phyloP scores from a whole-genome alignment of 2,329 filamentous ascomycete species.

The Scedosporium dehoogii region DNA sequence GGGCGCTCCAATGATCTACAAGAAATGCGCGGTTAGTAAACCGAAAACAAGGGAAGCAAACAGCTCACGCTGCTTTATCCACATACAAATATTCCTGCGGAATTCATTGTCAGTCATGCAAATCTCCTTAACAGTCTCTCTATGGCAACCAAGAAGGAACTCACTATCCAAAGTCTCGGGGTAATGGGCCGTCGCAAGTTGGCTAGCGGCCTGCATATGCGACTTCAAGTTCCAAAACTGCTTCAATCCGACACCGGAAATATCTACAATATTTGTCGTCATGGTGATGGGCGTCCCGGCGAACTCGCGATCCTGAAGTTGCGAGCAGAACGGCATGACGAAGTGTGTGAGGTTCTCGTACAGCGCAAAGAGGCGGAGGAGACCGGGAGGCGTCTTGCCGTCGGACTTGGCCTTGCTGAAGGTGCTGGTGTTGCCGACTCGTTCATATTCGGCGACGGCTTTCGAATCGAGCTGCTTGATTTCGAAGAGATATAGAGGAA shows the following conservation, averaged over 20 bases:
- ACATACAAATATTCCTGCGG: constrained; percentile 10
- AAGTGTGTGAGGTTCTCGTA: constrained; percentile 91
- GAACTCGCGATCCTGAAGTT: constrained; percentile 60
- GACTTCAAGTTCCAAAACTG: constrained; percentile 93
- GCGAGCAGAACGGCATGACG: constrained; percentile 73
- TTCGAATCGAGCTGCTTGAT: constrained; percentile 76
- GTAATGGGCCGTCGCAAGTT: constrained; percentile 85
- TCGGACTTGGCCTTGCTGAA: constrained; percentile 53
- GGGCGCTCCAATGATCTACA: constrained; percentile 71
- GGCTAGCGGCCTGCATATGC: constrained; percentile 89
- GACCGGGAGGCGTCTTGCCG: constrained; percentile 59
- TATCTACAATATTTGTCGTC: constrained; percentile 91
- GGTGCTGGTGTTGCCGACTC: constrained; percentile 43
- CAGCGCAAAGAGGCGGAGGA: constrained; percentile 79
- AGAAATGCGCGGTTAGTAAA: constrained; percentile 35
- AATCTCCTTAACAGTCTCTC: background rate
- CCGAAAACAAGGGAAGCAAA: background rate
- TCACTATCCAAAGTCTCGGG: constrained; percentile 85
- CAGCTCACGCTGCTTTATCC: background rate
- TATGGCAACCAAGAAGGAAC: constrained; percentile 26
- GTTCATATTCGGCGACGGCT: constrained; percentile 70
- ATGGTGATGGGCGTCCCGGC: constrained; percentile 80
- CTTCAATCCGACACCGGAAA: constrained; percentile 75
- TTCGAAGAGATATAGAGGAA: constrained; percentile 86
- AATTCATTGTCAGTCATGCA: background rate